Evolutionary conservation across 805 yeast genomes (phyloP), one percentile per base, ranked within the genome.

Genomic region (Pachysolen tannophilus): DNA sequence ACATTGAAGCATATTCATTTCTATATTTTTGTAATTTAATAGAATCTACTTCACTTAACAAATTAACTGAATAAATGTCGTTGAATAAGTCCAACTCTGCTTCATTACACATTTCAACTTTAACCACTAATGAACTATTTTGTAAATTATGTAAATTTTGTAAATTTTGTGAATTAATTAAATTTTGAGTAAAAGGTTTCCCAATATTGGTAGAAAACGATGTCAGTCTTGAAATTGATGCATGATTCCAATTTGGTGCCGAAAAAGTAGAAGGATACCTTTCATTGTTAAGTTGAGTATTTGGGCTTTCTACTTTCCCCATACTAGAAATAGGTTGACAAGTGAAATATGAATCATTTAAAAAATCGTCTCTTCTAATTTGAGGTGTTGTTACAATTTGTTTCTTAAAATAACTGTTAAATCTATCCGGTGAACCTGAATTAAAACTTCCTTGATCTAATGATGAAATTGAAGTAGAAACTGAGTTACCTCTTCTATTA

Each of bases 1-100:
- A 61, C 50, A 88, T 67, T 14, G 79, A 72, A 0, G 96, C 87
- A 53, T 90, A 88, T 44, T 78, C 80, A 15, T 70, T 66, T 26
- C 95, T 55, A 50, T 74, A 71, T 37, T 48, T 33, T 28, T 50
- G 53, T 30, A 72, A 54, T 32, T 61, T 62, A 2, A 50, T 49
- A 7, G 46, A 47, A 30, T 65, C 63, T 8, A 61, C 55, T 3
- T 63, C 49, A 27, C 61, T 62, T 33, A 74, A 55, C 30, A 75
- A 49, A 3, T 65, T 52, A 30, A 53, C 47, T 3, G 67, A 50
- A 39, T 62, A 64, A 0, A 63, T 50, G 38, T 66, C 64, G 36
- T 67, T 70, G 44, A 53, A 61, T 9, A 70, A 33, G 45, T 72
- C 75, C 37, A 72, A 44, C 19, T 60, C 46, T 35, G 63, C 60